These are phyloP conservation scores for Didymella glomerata DNA, from an alignment of 2,329 filamentous ascomycete species.

Conservation along the genomic window DNA sequence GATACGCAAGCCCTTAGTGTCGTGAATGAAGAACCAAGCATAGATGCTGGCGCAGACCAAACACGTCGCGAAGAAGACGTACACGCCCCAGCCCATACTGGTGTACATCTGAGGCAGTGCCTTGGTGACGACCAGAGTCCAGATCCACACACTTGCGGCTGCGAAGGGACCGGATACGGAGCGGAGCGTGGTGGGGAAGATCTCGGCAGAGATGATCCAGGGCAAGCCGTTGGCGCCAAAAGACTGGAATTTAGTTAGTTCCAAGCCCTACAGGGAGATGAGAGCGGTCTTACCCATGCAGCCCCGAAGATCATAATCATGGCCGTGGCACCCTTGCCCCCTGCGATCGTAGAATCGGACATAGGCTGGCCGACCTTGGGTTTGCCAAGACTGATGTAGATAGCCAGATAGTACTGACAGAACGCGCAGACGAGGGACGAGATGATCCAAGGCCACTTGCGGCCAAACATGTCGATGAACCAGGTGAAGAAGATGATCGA, in stretches of 20 bases:
- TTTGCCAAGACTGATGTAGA: constrained; percentile 62
- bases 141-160: constrained; percentile 76
- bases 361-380: constrained; percentile 39
- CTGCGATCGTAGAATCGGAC: constrained; percentile 46
- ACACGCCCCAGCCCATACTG: constrained; percentile 57
- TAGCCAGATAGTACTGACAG: constrained; percentile 72
- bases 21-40: constrained; percentile 53
- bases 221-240: constrained; percentile 67
- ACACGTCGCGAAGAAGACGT: constrained; percentile 60
- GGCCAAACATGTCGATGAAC: constrained; percentile 71
- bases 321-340: constrained; percentile 51
- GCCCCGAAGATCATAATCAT: constrained; percentile 53
- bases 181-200: constrained; percentile 75
- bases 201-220: constrained; percentile 78
- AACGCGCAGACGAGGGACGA: constrained; percentile 46
- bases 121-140: constrained; percentile 73
- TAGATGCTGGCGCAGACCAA: constrained; percentile 54
- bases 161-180: constrained; percentile 63
- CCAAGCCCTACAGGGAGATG: not conserved
- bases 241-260: not conserved
- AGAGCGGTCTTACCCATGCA: constrained; percentile 8
- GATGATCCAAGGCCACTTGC: constrained; percentile 50
- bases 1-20: constrained; percentile 57
- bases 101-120: constrained; percentile 73
- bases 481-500: constrained; percentile 75